phyloP scores from a whole-genome alignment of 352 stramenopile genomes.

The Blastocystis sp. region DNA sequence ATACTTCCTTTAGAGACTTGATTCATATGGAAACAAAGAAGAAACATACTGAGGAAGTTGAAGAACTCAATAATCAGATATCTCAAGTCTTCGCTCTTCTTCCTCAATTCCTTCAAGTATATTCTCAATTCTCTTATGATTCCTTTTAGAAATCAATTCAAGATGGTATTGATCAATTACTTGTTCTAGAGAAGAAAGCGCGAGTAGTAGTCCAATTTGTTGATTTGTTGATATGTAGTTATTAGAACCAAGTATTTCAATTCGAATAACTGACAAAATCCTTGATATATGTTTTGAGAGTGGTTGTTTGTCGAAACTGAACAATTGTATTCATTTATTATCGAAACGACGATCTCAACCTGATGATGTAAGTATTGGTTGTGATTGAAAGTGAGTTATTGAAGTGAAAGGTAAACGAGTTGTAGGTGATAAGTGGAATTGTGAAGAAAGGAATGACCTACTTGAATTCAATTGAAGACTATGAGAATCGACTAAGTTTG shows the following conservation, averaged over 20 bases:
- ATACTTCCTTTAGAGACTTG: background rate
- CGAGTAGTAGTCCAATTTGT: background rate
- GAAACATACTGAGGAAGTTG: constrained; percentile 50
- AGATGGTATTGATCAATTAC: constrained; percentile 50
- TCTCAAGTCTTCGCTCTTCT: background rate
- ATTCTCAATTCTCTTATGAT: background rate
- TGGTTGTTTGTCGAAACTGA: constrained; percentile 9
- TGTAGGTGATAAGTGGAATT: background rate
- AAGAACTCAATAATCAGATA: constrained; percentile 49
- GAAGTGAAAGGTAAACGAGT: no score
- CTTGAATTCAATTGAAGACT: background rate
- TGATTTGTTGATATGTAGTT: constrained; percentile 1
- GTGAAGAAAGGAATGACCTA: constrained; percentile 40
- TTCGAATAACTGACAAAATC: constrained; percentile 31
- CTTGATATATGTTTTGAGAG: constrained; percentile 33
- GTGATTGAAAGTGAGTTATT: background rate
- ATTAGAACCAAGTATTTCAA: constrained; percentile 22
- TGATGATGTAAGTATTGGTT: constrained; percentile 43
- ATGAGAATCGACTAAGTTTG: background rate
- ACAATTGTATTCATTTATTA: constrained; percentile 6
- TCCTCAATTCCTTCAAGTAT: background rate
- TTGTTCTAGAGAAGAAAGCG: constrained; percentile 54
- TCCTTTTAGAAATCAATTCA: constrained; percentile 2
- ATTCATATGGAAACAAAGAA: constrained; percentile 56
- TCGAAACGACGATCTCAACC: constrained; percentile 49